phyloP scores from a whole-genome alignment of 768 basidiomycete genomes.

The Leucocoprinus sp. region DNA sequence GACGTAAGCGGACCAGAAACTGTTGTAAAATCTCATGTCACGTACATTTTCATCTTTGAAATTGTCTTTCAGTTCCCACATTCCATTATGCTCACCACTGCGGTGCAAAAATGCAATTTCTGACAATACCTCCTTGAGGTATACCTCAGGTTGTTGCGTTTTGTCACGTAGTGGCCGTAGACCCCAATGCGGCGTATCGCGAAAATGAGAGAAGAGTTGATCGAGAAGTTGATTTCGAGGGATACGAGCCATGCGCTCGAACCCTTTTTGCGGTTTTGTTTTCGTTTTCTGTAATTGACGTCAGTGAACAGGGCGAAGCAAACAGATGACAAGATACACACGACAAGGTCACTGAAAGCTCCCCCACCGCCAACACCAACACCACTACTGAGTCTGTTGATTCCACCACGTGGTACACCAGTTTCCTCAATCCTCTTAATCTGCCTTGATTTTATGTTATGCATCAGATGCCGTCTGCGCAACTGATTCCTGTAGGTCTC shows the following conservation, averaged over 20 bases:
- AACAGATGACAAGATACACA: slow-evolving; percentile 28
- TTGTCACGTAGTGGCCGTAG: slow-evolving; percentile 69
- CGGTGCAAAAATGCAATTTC: slow-evolving; percentile 74
- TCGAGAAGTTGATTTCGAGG: slow-evolving; percentile 85
- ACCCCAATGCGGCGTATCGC: slow-evolving; percentile 73
- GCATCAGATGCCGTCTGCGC: slow-evolving; percentile 54
- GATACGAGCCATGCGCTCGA: slow-evolving; percentile 89
- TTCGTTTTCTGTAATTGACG: slow-evolving; percentile 46
- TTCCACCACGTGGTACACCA: slow-evolving; percentile 58
- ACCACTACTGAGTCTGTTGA: slow-evolving; percentile 75
- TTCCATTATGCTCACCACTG: slow-evolving; percentile 71
- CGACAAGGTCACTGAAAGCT: slow-evolving; percentile 60
- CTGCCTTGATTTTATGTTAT: slow-evolving; percentile 58
- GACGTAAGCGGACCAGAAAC: not conserved
- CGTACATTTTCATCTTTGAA: slow-evolving; percentile 56
- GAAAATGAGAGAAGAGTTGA: slow-evolving; percentile 70
- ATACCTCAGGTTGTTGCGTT: slow-evolving; percentile 81
- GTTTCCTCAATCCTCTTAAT: slow-evolving; percentile 72
- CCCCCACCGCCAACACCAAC: slow-evolving; percentile 48
- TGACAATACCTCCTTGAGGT: slow-evolving; percentile 74
- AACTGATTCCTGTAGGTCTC: slow-evolving; percentile 66
- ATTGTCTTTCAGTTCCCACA: slow-evolving; percentile 73
- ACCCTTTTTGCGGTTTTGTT: slow-evolving; percentile 60
- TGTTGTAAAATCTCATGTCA: slow-evolving; percentile 8
- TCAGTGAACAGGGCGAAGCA: slow-evolving; percentile 9